These are phyloP conservation scores for Hypsizygus marmoreus DNA, from an alignment of 768 basidiomycete species.

Conservation along the genomic window DNA sequence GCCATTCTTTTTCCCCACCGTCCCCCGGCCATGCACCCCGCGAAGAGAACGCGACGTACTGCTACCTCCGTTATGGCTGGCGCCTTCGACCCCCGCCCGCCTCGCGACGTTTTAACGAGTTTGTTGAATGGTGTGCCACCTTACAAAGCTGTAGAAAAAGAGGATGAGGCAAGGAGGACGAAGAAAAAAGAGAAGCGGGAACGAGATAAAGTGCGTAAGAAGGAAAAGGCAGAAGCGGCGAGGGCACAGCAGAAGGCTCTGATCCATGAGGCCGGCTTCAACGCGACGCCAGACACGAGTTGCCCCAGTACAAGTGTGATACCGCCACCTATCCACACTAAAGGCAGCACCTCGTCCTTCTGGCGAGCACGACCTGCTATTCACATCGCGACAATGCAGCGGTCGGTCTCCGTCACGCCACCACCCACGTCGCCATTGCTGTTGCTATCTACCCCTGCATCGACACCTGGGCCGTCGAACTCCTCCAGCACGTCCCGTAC, in stretches of 20 bases:
- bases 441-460: slow-evolving; percentile 60
- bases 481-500: slow-evolving; percentile 75
- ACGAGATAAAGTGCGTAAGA: slow-evolving; percentile 53
- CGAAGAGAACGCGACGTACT: slow-evolving; percentile 54
- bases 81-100: slow-evolving; percentile 64
- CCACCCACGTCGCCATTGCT: slow-evolving; percentile 54
- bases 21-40: slow-evolving; percentile 30
- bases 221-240: slow-evolving; percentile 37
- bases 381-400: slow-evolving; percentile 67
- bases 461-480: slow-evolving; percentile 75
- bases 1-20: slow-evolving; percentile 31
- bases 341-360: slow-evolving; percentile 48
- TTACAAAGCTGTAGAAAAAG: slow-evolving; percentile 63
- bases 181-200: slow-evolving; percentile 58
- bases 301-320: slow-evolving; percentile 30
- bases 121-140: slow-evolving; percentile 74
- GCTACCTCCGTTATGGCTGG: slow-evolving; percentile 80
- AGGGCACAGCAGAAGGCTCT: slow-evolving; percentile 16
- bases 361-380: slow-evolving; percentile 76
- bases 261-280: slow-evolving; percentile 24
- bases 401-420: slow-evolving; percentile 75
- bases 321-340: slow-evolving; percentile 24
- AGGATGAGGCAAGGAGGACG: slow-evolving; percentile 56
- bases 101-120: slow-evolving; percentile 78
- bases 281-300: slow-evolving; percentile 28